These are phyloP conservation scores for Populus trichocarpa DNA, from an alignment of 441 rosid genomes.

Conservation along the genomic window DNA sequence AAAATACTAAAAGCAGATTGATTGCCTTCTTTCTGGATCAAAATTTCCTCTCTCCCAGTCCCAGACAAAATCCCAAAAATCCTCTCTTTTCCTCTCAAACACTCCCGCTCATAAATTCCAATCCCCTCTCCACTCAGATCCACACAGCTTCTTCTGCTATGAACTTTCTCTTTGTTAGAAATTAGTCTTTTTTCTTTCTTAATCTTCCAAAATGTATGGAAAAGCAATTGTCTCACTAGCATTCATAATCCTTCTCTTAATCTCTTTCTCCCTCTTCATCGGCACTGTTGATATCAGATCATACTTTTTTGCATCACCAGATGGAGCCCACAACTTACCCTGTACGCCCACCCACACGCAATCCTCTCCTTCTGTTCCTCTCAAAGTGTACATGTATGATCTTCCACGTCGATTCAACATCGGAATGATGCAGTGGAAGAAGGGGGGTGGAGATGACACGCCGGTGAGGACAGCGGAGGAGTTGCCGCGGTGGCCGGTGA, in stretches of 20 bases:
- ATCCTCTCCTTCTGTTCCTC: slow-evolving; percentile 27
- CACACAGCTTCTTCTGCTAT: not conserved
- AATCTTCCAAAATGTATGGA: slow-evolving; percentile 44
- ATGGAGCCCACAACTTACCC: slow-evolving; percentile 22
- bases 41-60: not conserved
- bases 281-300: slow-evolving; percentile 67
- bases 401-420: slow-evolving; percentile 83
- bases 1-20: too few relatives aligned
- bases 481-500: slow-evolving; percentile 70
- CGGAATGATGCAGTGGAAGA: slow-evolving; percentile 59
- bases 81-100: not conserved
- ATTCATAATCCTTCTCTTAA: slow-evolving; percentile 49
- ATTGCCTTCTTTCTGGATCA: not conserved
- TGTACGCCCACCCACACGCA: slow-evolving; percentile 25
- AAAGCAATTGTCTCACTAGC: slow-evolving; percentile 46
- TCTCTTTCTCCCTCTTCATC: slow-evolving; percentile 64
- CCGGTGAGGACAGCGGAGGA: slow-evolving; percentile 49
- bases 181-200: not conserved
- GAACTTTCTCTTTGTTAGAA: not conserved
- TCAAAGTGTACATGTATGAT: slow-evolving; percentile 85
- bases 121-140: not conserved
- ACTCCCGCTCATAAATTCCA: not conserved
- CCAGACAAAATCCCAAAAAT: not conserved
- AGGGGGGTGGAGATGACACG: slow-evolving; percentile 30
- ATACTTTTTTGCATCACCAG: slow-evolving; percentile 57